phyloP scores from a whole-genome alignment of 164 flowering plant species.

The Sedum album region DNA sequence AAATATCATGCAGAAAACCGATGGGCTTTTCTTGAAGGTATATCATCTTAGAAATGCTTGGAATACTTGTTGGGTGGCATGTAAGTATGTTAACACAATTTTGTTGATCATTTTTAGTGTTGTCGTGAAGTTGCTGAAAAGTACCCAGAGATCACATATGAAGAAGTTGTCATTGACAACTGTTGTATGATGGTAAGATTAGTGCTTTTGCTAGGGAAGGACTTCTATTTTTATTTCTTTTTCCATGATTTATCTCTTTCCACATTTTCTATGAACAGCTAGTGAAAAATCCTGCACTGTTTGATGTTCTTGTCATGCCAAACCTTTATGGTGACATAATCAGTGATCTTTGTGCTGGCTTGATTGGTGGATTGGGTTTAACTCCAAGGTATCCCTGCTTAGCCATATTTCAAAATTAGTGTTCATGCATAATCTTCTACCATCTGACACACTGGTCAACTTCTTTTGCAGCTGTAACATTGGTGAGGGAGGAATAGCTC shows the following conservation, averaged over 20 bases:
- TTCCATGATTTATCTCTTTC: background rate
- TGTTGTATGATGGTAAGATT: constrained; percentile 92
- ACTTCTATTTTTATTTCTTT: background rate
- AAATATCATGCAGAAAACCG: too few species aligned
- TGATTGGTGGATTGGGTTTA: too few species aligned
- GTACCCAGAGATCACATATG: too few species aligned
- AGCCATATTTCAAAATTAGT: background rate
- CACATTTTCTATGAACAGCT: constrained; percentile 43
- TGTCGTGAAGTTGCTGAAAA: too few species aligned
- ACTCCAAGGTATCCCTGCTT: constrained; percentile 77
- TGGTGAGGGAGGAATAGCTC: constrained; percentile 91
- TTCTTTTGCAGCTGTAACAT: constrained; percentile 38
- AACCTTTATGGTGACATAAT: too few species aligned
- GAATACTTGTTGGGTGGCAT: background rate
- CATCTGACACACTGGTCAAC: constrained; percentile 12
- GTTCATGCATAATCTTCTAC: background rate
- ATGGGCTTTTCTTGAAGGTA: too few species aligned
- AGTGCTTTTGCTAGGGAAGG: background rate
- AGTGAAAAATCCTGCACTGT: constrained; percentile 89
- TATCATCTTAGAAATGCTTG: constrained; percentile 6
- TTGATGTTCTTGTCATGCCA: constrained; percentile 95
- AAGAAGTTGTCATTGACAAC: constrained; percentile 91
- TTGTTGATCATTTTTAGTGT: constrained; percentile 39
- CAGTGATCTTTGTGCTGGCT: too few species aligned
- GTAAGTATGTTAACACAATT: background rate